Evolutionary conservation across 257 asterid species (phyloP).

Genomic region (Plantago ovata): DNA sequence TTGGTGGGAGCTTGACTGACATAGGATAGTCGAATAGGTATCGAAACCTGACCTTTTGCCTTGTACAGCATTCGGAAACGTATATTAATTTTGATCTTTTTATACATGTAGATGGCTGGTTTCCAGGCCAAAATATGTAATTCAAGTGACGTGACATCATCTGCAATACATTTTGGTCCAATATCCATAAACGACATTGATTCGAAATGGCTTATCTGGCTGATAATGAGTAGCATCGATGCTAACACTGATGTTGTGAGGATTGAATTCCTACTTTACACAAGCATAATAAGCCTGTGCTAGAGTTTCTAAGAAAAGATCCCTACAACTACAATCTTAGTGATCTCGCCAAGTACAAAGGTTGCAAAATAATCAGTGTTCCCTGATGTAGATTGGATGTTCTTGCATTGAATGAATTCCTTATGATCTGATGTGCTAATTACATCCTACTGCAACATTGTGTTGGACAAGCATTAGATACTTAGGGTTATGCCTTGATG

Average conservation of each 20-base stretch:
- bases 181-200: slow-evolving; percentile 14
- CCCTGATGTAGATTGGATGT: slow-evolving; percentile 5
- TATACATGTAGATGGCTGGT: slow-evolving; percentile 35
- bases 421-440: slow-evolving; percentile 5
- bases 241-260: slow-evolving; percentile 12
- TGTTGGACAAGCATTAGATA: neutral
- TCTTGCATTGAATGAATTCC: slow-evolving; percentile 4
- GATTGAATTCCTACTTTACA: slow-evolving; percentile 6
- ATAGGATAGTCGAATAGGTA: no score
- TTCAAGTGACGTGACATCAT: slow-evolving; percentile 34
- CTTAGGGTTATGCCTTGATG: neutral
- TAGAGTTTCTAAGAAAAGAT: slow-evolving; percentile 11
- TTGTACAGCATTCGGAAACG: neutral
- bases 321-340: slow-evolving; percentile 16
- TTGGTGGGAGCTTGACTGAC: no score
- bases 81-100: slow-evolving; percentile 25
- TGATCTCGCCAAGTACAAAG: slow-evolving; percentile 13
- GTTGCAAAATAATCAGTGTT: slow-evolving; percentile 15
- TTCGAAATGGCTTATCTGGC: slow-evolving; percentile 15
- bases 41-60: no score
- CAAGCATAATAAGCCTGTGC: slow-evolving; percentile 12
- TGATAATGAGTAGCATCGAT: slow-evolving; percentile 8
- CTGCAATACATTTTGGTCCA: slow-evolving; percentile 24
- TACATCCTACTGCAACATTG: neutral
- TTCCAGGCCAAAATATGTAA: slow-evolving; percentile 32